Evolutionary conservation across 441 rosid species (phyloP), one percentile per base, ranked within the genome.

Genomic region (Sinapis alba): DNA sequence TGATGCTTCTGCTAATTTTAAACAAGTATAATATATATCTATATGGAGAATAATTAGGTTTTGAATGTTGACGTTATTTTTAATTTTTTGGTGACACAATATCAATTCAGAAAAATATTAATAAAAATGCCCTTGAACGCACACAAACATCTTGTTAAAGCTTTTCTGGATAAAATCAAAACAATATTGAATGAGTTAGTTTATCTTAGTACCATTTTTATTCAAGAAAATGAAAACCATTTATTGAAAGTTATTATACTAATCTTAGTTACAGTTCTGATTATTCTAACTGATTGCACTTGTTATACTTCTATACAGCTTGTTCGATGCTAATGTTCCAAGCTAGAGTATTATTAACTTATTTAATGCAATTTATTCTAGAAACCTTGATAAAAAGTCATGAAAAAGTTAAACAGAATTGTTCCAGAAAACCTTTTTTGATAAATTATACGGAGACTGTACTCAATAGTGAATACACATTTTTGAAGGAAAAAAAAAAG

Each of bases 391-490:
- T 62, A 6, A 50, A 16, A 65, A 51, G 34, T 16, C 45, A 32
- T 61, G 65, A 30, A 60, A 18, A 13, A 2, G 34, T 47, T 43
- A 59, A 74, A 65, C 57, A n/a, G 41, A 38, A 67, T 24, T 43
- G n/a, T 43, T 45, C 65, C 6, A 5, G 28, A 62, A 69, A 47
- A 16, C 58, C 24, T 51, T 51, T 51, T 51, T 19, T 9, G 58
- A 51, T 51, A 19, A 51, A 51, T 19, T 51, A 51, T 51, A 51
- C 58, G 58, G 58, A 51, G 58, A 51, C 58, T 51, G 58, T 51
- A 51, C 58, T 51, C 26, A 51, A 51, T 51, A 51, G 58, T 51
- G n/a, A 3, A 51, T 51, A 51, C 58, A 51, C 5, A 62, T 26
- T 36, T 50, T 24, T 61, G 54, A 28, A 38, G 24, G 6, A 65